Base-by-base conservation (phyloP, 2,329 filamentous ascomycete species). In the Cytospora paraplurivora region DNA sequence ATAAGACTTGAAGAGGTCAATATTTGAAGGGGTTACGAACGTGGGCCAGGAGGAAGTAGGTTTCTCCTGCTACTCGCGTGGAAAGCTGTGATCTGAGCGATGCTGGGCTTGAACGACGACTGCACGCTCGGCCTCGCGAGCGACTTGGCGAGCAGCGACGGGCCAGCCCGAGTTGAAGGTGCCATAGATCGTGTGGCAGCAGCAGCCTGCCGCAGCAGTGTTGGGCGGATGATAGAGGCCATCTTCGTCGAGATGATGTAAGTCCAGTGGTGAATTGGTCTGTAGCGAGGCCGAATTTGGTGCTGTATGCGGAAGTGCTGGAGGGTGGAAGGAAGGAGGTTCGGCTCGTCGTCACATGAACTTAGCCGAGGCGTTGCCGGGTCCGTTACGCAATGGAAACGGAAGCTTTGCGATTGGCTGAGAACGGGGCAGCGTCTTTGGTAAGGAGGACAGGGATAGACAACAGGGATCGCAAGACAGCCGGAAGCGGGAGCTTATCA, bases 31-130 rank as follows among this genome's bases (percentile, higher is more conserved):
- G 38, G 37, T 35, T 44, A 85, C 90, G 79, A 82, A 95, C 93
- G 95, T 73, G 93, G 93, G 69, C 90, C 85, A 62, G 93, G 88
- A 65, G 94, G 92, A 63, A 99, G 84, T 73, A 94, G 89, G 74
- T 84, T 83, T 77, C 86, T 85, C 78, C 86, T 85, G 77, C 87
- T 84, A 50, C 91, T 92, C 72, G 89, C 91, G 79, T 97, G 93
- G 85, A 99, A 97, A 71, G 91, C 88, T 69, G 93, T 89, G 71
- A 88, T 82, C 76, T 87, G 82, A 67, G 71, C 71, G 62, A 74
- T 69, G 63, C 73, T 68, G 67, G 66, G 72, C 70, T 75, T 74
- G 5, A 49, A 49, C 33, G 56, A 51, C 19, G 34, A 19, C 47
- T 59, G 34, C 63, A 74, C 65, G 66, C 68, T 62, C 65, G 71